Evolutionary conservation across 306 rosid species (phyloP).

Genomic region (Acmispon strigosus): DNA sequence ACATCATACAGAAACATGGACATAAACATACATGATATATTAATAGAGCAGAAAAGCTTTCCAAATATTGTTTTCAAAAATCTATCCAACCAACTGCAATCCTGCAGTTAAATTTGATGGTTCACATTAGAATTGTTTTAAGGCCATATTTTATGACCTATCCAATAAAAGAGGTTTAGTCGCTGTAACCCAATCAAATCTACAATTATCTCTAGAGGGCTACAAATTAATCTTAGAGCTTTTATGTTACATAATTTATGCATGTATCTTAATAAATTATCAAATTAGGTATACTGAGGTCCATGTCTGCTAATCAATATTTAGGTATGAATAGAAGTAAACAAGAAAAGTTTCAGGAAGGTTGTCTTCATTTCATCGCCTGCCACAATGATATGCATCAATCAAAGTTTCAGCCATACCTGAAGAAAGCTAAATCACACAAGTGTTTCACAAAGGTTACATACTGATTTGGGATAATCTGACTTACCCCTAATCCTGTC

Average conservation of each 20-base stretch:
- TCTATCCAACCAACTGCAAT: neutral
- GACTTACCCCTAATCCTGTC: too few relatives aligned
- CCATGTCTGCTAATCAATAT: neutral
- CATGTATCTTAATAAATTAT: neutral
- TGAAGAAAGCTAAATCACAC: neutral
- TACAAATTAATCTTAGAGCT: neutral
- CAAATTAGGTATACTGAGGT: neutral
- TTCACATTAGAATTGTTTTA: neutral
- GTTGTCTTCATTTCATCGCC: neutral
- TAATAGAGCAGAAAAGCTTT: neutral
- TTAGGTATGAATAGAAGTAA: neutral
- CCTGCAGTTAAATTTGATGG: neutral
- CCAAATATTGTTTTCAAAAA: neutral
- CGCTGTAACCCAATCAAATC: neutral
- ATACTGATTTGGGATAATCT: too few relatives aligned
- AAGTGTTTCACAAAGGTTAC: neutral
- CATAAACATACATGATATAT: neutral
- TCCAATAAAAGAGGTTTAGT: neutral
- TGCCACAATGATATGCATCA: neutral
- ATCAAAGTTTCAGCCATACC: neutral
- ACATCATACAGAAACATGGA: neutral
- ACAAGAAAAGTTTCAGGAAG: neutral
- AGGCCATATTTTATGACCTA: neutral
- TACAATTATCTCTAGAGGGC: neutral
- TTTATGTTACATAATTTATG: neutral